phyloP scores from a whole-genome alignment of 306 rosid species.

The Abrus pulchellus region DNA sequence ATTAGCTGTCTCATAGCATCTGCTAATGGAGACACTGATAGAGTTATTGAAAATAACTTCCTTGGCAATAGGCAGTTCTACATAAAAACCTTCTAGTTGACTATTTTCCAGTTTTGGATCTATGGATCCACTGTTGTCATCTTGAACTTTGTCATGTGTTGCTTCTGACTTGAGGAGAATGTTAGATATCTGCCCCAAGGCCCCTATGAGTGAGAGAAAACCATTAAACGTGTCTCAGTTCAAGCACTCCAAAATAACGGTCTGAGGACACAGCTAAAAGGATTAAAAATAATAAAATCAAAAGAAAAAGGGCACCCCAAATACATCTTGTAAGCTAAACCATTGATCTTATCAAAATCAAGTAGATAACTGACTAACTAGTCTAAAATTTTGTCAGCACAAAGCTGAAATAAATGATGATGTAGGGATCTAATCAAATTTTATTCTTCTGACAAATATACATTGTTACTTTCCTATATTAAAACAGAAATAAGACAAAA shows the following conservation, averaged over 20 bases:
- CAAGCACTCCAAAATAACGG: constrained; percentile 43
- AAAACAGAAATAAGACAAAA: background rate
- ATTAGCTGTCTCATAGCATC: constrained; percentile 72
- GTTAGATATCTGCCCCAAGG: constrained; percentile 67
- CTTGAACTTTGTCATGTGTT: constrained; percentile 51
- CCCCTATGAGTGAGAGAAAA: constrained; percentile 62
- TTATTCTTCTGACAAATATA: constrained; percentile 37
- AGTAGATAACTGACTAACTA: constrained; percentile 30
- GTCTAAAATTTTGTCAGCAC: constrained; percentile 14
- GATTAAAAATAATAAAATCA: background rate
- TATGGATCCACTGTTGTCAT: constrained; percentile 50
- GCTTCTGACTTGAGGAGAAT: constrained; percentile 61
- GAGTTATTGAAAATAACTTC: constrained; percentile 62
- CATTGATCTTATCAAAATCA: constrained; percentile 27
- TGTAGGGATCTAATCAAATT: constrained; percentile 25
- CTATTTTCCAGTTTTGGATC: constrained; percentile 54
- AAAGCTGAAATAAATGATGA: background rate
- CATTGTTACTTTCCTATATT: background rate
- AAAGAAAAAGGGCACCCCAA: constrained; percentile 21
- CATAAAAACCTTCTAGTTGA: constrained; percentile 71
- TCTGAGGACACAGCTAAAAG: constrained; percentile 33
- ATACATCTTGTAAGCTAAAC: constrained; percentile 32
- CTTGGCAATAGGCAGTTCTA: constrained; percentile 74
- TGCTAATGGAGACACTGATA: constrained; percentile 66
- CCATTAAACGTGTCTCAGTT: constrained; percentile 50